Percentiles rank a stretch among this genome's conserved stretches.
Conservation (phyloP, 495 filamentous ascomycete genomes). For the Amorphotheca resinae region DNA sequence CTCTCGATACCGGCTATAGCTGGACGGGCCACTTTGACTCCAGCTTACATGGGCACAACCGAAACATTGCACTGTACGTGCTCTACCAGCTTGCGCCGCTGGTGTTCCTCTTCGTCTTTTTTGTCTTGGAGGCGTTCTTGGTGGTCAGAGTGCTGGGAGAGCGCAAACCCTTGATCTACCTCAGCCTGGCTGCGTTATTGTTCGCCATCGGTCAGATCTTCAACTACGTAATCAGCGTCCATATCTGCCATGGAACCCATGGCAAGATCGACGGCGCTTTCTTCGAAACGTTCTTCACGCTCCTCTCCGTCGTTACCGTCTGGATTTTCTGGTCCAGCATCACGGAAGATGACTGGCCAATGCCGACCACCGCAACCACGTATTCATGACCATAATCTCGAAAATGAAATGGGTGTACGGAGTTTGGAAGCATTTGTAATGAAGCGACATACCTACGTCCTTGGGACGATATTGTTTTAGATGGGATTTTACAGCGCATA, state of each 20-base stretch:
- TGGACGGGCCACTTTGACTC: conserved; percentile 68
- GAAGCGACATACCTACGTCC: conserved; percentile 9
- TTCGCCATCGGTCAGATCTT: conserved; percentile 93
- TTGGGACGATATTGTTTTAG: conserved; percentile 19
- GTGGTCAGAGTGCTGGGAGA: conserved; percentile 80
- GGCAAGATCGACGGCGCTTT: conserved; percentile 87
- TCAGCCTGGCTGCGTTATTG: conserved; percentile 56
- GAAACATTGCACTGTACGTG: conserved; percentile 80
- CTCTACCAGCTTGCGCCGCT: conserved; percentile 86
- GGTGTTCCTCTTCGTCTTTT: conserved; percentile 76
- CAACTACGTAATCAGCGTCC: conserved; percentile 81
- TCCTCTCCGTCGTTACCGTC: conserved; percentile 64
- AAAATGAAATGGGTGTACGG: conserved; percentile 13
- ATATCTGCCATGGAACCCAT: conserved; percentile 69
- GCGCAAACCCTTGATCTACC: conserved; percentile 75
- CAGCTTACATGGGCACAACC: conserved; percentile 43
- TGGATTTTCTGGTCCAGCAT: conserved; percentile 99
- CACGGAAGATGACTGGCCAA: conserved; percentile 97
- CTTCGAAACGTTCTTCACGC: conserved; percentile 88
- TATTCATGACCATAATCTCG: conserved; percentile 12
- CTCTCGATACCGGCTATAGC: conserved; percentile 80
- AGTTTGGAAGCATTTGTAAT: conserved; percentile 14
- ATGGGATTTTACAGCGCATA: conserved; percentile 2
- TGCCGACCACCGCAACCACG: conserved; percentile 33
- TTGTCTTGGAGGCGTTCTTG: conserved; percentile 65